Evolutionary conservation across 1,139 yeast genomes (phyloP).

Genomic region (Arxiozyma telluris): DNA sequence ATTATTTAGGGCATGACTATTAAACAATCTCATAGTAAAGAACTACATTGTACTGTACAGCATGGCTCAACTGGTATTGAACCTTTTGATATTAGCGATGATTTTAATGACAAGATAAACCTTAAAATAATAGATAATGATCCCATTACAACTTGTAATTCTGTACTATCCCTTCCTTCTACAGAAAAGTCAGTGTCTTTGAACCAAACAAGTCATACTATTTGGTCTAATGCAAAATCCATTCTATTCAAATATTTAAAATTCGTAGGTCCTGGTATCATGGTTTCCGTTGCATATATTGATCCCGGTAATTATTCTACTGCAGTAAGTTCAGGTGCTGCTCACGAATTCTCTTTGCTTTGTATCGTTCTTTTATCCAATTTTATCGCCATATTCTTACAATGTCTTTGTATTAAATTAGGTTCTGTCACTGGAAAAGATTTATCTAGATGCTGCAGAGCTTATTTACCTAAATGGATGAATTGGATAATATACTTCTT

Average conservation of each 20-base stretch:
- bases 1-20: background rate
- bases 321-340: constrained; percentile 69
- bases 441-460: constrained; percentile 60
- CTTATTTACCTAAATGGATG: constrained; percentile 52
- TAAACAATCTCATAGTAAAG: background rate
- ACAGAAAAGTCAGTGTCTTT: background rate
- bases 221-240: constrained; percentile 4
- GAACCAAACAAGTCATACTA: background rate
- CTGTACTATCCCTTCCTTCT: background rate
- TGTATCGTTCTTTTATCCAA: constrained; percentile 62
- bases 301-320: constrained; percentile 86
- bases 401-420: constrained; percentile 59
- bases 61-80: background rate
- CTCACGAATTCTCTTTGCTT: constrained; percentile 51
- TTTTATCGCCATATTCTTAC: constrained; percentile 65
- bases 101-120: background rate
- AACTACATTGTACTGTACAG: background rate
- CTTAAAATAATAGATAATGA: background rate
- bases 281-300: constrained; percentile 73
- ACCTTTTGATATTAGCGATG: background rate
- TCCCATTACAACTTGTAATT: background rate
- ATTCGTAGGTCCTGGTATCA: constrained; percentile 70
- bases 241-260: constrained; percentile 41
- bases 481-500: constrained; percentile 51
- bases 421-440: constrained; percentile 79